These are phyloP conservation scores for Chlamydomonas reinhardtii DNA, from an alignment of 163 green algal genomes.

Conservation along the genomic window DNA sequence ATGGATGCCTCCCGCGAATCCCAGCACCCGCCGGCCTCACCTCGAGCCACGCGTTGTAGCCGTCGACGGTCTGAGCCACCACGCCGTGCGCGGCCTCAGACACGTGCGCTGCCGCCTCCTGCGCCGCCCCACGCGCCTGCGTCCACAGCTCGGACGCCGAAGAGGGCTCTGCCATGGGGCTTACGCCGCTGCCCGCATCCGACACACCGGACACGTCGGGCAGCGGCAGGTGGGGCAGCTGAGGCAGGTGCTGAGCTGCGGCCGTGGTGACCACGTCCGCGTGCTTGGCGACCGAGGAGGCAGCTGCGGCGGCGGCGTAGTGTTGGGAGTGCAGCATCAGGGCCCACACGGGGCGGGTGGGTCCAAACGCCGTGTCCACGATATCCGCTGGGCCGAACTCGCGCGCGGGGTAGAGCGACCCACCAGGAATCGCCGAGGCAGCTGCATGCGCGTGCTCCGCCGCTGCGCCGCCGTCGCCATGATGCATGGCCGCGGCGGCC, in stretches of 20 bases:
- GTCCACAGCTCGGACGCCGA: not conserved
- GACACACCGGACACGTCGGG: not conserved
- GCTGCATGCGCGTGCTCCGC: not conserved
- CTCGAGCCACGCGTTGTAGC: constrained; percentile 40
- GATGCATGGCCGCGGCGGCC: not conserved
- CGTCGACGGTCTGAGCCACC: not conserved
- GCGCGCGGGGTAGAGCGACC: not conserved
- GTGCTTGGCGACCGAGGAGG: not conserved
- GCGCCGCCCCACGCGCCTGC: not conserved
- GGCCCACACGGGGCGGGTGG: constrained; percentile 21
- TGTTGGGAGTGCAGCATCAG: constrained; percentile 15
- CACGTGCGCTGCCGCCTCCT: not conserved
- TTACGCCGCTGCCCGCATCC: not conserved
- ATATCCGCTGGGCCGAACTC: constrained; percentile 33
- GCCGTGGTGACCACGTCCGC: not conserved
- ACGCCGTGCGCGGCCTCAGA: not conserved
- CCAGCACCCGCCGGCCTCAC: not conserved
- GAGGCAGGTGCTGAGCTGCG: not conserved
- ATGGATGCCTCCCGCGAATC: no score
- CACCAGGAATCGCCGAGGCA: not conserved
- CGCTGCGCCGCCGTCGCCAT: not conserved
- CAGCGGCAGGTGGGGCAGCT: not conserved
- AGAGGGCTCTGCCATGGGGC: no score
- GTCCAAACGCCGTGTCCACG: constrained; percentile 9
- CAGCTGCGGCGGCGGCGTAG: not conserved